Conservation (phyloP, 2,329 filamentous ascomycete species). For the Fusarium irregulare region DNA sequence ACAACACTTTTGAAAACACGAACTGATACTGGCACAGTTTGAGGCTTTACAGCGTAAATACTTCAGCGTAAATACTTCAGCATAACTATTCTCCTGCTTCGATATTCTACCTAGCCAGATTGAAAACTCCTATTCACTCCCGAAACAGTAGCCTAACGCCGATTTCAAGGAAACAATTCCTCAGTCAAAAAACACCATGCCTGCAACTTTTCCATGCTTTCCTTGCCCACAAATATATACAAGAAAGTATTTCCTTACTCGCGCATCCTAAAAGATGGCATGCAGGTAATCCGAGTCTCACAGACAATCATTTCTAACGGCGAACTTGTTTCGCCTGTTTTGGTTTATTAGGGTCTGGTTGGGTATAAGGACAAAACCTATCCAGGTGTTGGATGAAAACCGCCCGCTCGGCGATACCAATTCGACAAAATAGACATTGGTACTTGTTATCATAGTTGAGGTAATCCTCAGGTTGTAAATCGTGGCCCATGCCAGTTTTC, state of each 20-base stretch:
- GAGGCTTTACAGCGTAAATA: not conserved
- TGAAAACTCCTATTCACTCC: not conserved
- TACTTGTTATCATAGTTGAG: slow-evolving; percentile 9
- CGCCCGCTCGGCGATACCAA: not conserved
- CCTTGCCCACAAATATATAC: not conserved
- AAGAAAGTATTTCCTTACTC: not conserved
- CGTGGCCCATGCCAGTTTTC: not conserved
- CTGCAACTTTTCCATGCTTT: not conserved
- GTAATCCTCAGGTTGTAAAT: not conserved
- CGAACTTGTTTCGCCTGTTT: not conserved
- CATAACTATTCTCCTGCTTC: not conserved
- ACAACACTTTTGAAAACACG: no score
- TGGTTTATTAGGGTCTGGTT: not conserved
- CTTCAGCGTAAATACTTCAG: not conserved
- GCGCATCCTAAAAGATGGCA: not conserved
- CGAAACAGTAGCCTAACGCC: not conserved
- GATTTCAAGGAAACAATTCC: not conserved
- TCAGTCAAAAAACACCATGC: not conserved
- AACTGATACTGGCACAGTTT: no score
- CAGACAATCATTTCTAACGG: not conserved
- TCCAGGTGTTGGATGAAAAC: slow-evolving; percentile 15
- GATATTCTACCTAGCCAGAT: not conserved
- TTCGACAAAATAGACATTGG: slow-evolving; percentile 18
- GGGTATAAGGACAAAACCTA: not conserved
- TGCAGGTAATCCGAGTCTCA: not conserved